Percentiles rank a stretch among this genome's conserved stretches.
Conservation (phyloP, 2,329 filamentous ascomycete genomes). For the Claviceps lovelessii region DNA sequence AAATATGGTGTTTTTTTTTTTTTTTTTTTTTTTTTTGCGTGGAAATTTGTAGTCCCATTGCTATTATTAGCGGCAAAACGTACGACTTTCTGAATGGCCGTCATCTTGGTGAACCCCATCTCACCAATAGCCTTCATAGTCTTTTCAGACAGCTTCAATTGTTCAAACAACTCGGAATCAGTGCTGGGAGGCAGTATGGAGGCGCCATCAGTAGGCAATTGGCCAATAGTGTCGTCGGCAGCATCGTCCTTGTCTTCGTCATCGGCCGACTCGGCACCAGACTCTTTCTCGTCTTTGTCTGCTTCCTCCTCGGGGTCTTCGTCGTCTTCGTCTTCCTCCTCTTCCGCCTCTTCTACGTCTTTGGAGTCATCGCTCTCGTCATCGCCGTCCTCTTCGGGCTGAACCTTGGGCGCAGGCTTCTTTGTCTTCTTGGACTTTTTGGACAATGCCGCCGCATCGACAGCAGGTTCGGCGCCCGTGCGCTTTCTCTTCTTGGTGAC, state of each 20-base stretch:
- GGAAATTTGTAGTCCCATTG: not conserved
- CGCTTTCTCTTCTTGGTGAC: conserved; percentile 32
- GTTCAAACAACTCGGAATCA: conserved; percentile 57
- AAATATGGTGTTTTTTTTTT: not conserved
- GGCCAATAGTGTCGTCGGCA: conserved; percentile 14
- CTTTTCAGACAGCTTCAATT: conserved; percentile 75
- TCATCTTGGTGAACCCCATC: conserved; percentile 94
- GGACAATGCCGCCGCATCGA: conserved; percentile 9
- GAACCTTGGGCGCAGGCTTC: conserved; percentile 17
- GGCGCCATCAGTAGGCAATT: conserved; percentile 24
- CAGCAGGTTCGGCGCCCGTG: conserved; percentile 19
- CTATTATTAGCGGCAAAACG: conserved; percentile 3
- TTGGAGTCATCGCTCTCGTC: conserved; percentile 17
- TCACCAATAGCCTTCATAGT: conserved; percentile 76
- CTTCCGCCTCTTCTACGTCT: conserved; percentile 15
- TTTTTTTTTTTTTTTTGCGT: not conserved
- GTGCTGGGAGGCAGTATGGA: conserved; percentile 41
- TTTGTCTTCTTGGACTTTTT: conserved; percentile 31
- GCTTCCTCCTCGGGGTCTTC: conserved; percentile 12
- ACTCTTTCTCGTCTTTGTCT: conserved; percentile 13
- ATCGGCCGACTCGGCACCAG: conserved; percentile 5
- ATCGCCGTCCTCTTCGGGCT: conserved; percentile 15
- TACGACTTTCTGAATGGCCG: conserved; percentile 68
- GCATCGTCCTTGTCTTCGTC: conserved; percentile 10
- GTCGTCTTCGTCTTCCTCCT: conserved; percentile 9